Evolutionary conservation across 2,329 filamentous ascomycete species (phyloP).

Genomic region (Fusarium compactum): DNA sequence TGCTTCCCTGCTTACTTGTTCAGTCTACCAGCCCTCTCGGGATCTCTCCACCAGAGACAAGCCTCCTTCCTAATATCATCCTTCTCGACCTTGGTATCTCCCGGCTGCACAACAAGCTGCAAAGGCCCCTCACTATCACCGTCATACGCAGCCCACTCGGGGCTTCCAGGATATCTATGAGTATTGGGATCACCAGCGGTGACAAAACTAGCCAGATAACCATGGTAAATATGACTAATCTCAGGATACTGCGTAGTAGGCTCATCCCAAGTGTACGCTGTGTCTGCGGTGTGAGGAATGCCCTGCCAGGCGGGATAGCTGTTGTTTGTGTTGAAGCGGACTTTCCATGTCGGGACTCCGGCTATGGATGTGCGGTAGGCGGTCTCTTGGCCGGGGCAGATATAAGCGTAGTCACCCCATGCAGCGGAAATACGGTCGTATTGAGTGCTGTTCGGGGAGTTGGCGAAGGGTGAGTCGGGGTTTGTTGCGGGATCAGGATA

Average conservation of each 20-base stretch:
- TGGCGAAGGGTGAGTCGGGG: conserved; percentile 51
- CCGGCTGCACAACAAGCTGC: conserved; percentile 52
- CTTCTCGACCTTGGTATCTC: conserved; percentile 49
- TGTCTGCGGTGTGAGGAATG: conserved; percentile 55
- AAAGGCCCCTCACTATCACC: conserved; percentile 17
- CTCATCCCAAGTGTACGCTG: conserved; percentile 54
- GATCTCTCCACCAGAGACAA: conserved; percentile 54
- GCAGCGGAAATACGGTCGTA: conserved; percentile 59
- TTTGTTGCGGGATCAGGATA: conserved; percentile 54
- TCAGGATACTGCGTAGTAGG: conserved; percentile 52
- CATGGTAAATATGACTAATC: conserved; percentile 53
- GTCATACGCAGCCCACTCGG: conserved; percentile 34
- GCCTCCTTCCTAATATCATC: conserved; percentile 51
- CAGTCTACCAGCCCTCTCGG: conserved; percentile 49
- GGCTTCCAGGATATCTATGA: conserved; percentile 36
- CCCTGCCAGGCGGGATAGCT: conserved; percentile 52
- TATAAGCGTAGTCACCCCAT: conserved; percentile 59
- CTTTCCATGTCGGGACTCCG: conserved; percentile 53
- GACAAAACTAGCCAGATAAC: conserved; percentile 55
- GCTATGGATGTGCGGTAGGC: conserved; percentile 53
- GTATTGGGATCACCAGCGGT: conserved; percentile 52
- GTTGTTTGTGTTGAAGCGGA: conserved; percentile 55
- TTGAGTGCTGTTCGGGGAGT: conserved; percentile 57
- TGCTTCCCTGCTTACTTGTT: conserved; percentile 48
- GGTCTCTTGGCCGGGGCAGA: conserved; percentile 59